Percentiles rank a stretch among this genome's conserved stretches.
Evolutionary conservation across 2,329 filamentous ascomycete genomes (phyloP).

Genomic region (Elsinoe necatrix): DNA sequence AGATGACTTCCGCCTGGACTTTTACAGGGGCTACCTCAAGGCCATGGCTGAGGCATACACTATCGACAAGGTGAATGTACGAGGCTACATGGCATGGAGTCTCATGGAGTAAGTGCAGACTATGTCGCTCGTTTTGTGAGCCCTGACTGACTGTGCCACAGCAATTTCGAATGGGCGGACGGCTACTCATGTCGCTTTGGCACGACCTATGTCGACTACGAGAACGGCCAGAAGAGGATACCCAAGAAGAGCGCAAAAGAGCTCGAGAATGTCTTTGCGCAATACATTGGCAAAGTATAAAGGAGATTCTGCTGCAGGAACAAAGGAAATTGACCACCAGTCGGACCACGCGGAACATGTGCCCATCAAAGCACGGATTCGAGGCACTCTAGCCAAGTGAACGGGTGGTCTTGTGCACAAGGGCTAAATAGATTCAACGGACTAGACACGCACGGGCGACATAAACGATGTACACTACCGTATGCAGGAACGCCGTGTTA

Average conservation of each 20-base stretch:
- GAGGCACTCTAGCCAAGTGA: background rate
- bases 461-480: background rate
- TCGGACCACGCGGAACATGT: background rate
- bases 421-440: background rate
- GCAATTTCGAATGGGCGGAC: conserved; percentile 87
- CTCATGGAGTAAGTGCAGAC: conserved; percentile 58
- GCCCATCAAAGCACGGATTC: background rate
- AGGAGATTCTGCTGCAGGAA: background rate
- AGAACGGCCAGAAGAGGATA: conserved; percentile 66
- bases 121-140: background rate
- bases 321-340: background rate
- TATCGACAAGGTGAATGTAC: conserved; percentile 68
- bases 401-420: background rate
- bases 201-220: conserved; percentile 75
- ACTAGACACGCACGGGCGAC: conserved; percentile 2
- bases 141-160: conserved; percentile 23
- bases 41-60: conserved; percentile 66
- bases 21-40: conserved; percentile 68
- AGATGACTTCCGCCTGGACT: conserved; percentile 73
- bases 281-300: conserved; percentile 13
- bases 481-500: no score
- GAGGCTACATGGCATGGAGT: conserved; percentile 78
- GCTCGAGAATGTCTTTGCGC: conserved; percentile 61
- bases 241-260: conserved; percentile 76
- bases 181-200: conserved; percentile 82